These are phyloP conservation scores for Ballota nigra DNA, from an alignment of 257 asterid species.

Conservation along the genomic window DNA sequence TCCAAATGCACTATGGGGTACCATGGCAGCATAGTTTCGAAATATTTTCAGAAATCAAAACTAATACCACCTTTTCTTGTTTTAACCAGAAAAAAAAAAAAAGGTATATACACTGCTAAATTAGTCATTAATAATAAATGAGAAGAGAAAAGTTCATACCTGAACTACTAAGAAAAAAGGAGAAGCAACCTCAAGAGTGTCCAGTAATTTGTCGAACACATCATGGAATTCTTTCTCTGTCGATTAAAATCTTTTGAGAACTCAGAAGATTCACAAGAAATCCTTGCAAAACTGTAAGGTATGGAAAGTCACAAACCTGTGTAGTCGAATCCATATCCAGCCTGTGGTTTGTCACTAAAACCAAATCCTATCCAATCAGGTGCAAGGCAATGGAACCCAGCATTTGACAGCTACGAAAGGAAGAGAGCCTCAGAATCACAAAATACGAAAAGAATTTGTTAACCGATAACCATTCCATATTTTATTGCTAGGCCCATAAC, in stretches of 20 bases:
- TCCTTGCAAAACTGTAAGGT: not conserved
- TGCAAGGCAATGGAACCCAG: slow-evolving; percentile 91
- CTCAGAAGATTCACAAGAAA: slow-evolving; percentile 25
- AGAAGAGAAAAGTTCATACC: slow-evolving; percentile 46
- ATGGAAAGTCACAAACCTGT: slow-evolving; percentile 50
- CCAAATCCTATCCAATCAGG: slow-evolving; percentile 99
- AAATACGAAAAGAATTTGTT: not conserved
- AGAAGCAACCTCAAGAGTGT: slow-evolving; percentile 59
- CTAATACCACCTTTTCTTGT: not conserved
- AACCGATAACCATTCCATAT: not conserved
- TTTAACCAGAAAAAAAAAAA: not conserved
- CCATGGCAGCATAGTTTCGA: not conserved
- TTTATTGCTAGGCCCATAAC: not conserved
- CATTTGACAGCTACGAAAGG: slow-evolving; percentile 65
- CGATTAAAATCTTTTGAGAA: slow-evolving; percentile 18
- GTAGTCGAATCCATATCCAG: slow-evolving; percentile 93
- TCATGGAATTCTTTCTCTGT: slow-evolving; percentile 96
- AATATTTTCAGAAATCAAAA: not conserved
- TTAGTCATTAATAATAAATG: not conserved
- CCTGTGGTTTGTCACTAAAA: slow-evolving; percentile 91
- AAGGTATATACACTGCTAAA: not conserved
- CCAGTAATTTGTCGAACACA: slow-evolving; percentile 76
- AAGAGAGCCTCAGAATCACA: slow-evolving; percentile 18
- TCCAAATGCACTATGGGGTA: not conserved
- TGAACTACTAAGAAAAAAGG: slow-evolving; percentile 88